A percentile compares a stretch with the other conserved stretches of the same genome.
Evolutionary conservation across 345 rosid species (phyloP).

Genomic region (Lepidium sativum): DNA sequence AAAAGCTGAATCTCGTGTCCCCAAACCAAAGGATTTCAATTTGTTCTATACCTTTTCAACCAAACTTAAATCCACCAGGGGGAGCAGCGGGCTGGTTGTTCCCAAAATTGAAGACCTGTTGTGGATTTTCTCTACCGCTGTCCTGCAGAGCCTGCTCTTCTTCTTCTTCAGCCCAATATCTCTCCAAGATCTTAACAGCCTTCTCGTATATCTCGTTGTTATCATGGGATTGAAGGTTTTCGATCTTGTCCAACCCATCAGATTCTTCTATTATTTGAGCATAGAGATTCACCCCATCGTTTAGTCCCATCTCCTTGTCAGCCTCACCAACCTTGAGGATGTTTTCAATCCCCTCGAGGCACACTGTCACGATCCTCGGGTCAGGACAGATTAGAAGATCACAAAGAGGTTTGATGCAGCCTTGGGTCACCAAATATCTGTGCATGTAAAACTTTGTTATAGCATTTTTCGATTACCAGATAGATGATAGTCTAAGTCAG

Average conservation of each 20-base stretch:
- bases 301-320: conserved; percentile 60
- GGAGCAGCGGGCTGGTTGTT: conserved; percentile 42
- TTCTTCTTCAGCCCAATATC: conserved; percentile 75
- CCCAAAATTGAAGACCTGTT: conserved; percentile 48
- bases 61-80: conserved; percentile 66
- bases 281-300: conserved; percentile 44
- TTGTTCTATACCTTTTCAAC: conserved; percentile 31
- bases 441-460: conserved; percentile 25
- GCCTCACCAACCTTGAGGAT: conserved; percentile 79
- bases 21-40: conserved; percentile 5
- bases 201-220: conserved; percentile 81
- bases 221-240: conserved; percentile 70
- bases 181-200: conserved; percentile 72
- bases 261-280: conserved; percentile 68
- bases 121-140: conserved; percentile 28
- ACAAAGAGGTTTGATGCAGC: conserved; percentile 79
- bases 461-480: background rate
- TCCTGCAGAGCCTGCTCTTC: conserved; percentile 41
- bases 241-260: conserved; percentile 72
- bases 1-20: conserved; percentile 15
- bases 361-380: conserved; percentile 76
- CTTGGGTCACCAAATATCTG: conserved; percentile 65
- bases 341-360: conserved; percentile 83
- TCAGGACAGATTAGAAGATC: conserved; percentile 75
- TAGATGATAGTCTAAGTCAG: background rate